Evolutionary conservation across 1,139 yeast genomes (phyloP).

Genomic region (Taphrina flavorubra): DNA sequence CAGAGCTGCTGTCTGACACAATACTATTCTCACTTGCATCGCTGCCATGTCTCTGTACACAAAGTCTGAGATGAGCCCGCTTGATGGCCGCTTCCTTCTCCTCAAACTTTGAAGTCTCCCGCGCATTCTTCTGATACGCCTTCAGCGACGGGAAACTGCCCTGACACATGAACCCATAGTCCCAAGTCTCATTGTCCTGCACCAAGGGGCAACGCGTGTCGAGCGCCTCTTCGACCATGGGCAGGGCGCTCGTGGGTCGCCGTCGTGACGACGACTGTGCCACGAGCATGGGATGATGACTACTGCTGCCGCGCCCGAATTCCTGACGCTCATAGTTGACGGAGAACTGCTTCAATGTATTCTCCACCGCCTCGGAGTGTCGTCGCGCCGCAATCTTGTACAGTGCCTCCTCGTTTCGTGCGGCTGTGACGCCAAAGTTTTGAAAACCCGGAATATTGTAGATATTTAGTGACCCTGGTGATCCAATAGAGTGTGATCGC

Average conservation of each 20-base stretch:
- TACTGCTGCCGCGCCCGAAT: constrained; percentile 18
- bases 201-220: constrained; percentile 18
- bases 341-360: constrained; percentile 28
- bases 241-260: neutral
- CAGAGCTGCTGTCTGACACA: constrained; percentile 3
- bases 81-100: constrained; percentile 30
- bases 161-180: constrained; percentile 22
- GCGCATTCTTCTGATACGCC: constrained; percentile 7
- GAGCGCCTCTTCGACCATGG: constrained; percentile 3
- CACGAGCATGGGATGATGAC: constrained; percentile 23
- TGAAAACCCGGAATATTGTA: constrained; percentile 18
- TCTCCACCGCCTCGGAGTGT: constrained; percentile 15
- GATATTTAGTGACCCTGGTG: neutral
- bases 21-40: constrained; percentile 18
- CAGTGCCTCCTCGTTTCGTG: constrained; percentile 27
- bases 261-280: neutral
- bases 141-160: constrained; percentile 17
- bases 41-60: constrained; percentile 21
- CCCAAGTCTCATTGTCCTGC: constrained; percentile 26
- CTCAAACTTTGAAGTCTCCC: constrained; percentile 12
- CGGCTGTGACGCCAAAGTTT: constrained; percentile 7
- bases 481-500: neutral
- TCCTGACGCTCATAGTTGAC: constrained; percentile 26
- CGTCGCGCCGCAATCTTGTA: constrained; percentile 24
- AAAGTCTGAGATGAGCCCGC: constrained; percentile 13